Conservation (phyloP, 805 yeast species). For the Kurtzmaniella fragi region DNA sequence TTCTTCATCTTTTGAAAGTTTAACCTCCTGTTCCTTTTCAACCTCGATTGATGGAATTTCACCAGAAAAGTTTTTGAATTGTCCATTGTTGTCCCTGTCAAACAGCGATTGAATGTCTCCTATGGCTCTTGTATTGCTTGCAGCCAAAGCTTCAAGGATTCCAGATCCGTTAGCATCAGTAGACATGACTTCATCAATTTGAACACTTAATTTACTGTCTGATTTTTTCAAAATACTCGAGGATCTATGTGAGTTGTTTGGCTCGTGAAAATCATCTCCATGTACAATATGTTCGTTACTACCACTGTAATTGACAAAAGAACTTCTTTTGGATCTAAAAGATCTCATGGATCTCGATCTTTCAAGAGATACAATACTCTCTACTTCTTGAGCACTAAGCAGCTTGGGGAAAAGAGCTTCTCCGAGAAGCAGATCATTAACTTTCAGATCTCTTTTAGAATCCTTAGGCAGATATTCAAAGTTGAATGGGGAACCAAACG, state of each 20-base stretch:
- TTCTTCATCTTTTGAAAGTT: background rate
- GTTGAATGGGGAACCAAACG: slow-evolving; percentile 31
- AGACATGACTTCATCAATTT: slow-evolving; percentile 1
- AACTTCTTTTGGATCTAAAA: slow-evolving; percentile 29
- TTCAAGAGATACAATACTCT: slow-evolving; percentile 68
- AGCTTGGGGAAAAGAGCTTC: slow-evolving; percentile 69
- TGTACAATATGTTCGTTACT: slow-evolving; percentile 37
- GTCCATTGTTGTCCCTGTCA: no score
- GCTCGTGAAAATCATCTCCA: slow-evolving; percentile 7
- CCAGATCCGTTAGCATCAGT: background rate
- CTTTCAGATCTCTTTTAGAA: slow-evolving; percentile 1
- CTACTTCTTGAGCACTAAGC: slow-evolving; percentile 62
- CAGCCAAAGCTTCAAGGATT: no score
- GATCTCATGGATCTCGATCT: slow-evolving; percentile 59
- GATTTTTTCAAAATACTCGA: slow-evolving; percentile 37
- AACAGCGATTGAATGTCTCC: no score
- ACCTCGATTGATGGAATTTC: no score
- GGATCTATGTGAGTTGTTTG: slow-evolving; percentile 18
- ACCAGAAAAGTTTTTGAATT: no score
- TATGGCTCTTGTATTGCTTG: no score
- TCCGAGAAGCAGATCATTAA: slow-evolving; percentile 27
- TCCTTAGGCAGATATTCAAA: slow-evolving; percentile 9
- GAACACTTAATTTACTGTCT: slow-evolving; percentile 15
- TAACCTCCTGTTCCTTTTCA: no score
- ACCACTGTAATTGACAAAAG: slow-evolving; percentile 36